Conservation (phyloP, 805 yeast genomes). For the Ogataea polymorpha region DNA sequence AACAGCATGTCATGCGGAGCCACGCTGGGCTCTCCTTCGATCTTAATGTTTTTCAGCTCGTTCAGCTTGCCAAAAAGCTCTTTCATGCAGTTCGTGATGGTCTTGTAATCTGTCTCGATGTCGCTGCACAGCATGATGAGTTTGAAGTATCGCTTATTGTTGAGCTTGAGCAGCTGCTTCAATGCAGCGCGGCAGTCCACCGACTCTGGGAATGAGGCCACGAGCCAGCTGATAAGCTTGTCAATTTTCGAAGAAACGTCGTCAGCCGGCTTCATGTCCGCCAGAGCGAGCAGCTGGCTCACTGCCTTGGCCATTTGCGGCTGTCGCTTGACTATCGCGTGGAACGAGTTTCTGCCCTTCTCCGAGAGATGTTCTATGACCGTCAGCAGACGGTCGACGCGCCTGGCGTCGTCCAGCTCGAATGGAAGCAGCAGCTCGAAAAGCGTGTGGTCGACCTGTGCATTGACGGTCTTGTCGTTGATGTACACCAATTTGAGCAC, state of each 20-base stretch:
- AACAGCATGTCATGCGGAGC: slow-evolving; percentile 48
- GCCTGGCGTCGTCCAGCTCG: slow-evolving; percentile 36
- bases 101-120: slow-evolving; percentile 55
- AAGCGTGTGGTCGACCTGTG: slow-evolving; percentile 58
- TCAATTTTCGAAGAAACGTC: slow-evolving; percentile 37
- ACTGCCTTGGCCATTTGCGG: slow-evolving; percentile 54
- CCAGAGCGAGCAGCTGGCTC: slow-evolving; percentile 43
- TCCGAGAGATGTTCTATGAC: slow-evolving; percentile 49
- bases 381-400: slow-evolving; percentile 53
- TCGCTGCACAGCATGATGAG: slow-evolving; percentile 53
- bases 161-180: slow-evolving; percentile 48
- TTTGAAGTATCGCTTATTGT: slow-evolving; percentile 57
- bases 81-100: slow-evolving; percentile 57
- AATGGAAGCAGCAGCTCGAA: slow-evolving; percentile 62
- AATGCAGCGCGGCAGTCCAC: slow-evolving; percentile 48
- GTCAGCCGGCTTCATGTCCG: slow-evolving; percentile 33
- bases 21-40: slow-evolving; percentile 30
- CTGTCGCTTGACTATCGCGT: slow-evolving; percentile 70
- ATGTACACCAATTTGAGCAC: slow-evolving; percentile 68
- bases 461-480: slow-evolving; percentile 64
- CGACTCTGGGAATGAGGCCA: slow-evolving; percentile 51
- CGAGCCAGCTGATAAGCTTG: slow-evolving; percentile 60
- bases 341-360: slow-evolving; percentile 60
- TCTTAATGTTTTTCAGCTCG: slow-evolving; percentile 47
- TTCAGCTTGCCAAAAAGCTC: slow-evolving; percentile 57